phyloP scores from a whole-genome alignment of 1,284 basidiomycete genomes.

The Naganishia albida region DNA sequence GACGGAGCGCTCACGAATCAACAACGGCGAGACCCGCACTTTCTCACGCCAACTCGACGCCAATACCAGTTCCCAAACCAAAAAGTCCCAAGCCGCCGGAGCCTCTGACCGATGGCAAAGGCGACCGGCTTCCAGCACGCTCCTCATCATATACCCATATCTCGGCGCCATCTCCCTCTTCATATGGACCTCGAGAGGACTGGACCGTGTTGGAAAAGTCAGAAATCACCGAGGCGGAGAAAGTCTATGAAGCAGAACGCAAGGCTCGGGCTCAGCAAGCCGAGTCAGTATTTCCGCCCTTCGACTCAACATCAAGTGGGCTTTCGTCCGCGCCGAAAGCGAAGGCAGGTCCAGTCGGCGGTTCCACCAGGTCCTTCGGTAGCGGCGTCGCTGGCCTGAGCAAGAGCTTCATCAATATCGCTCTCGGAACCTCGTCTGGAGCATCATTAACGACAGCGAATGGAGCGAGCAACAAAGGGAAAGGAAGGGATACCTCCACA shows the following conservation, averaged over 20 bases:
- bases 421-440: conserved; percentile 41
- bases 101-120: conserved; percentile 20
- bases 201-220: conserved; percentile 31
- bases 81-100: not conserved
- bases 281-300: not conserved
- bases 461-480: conserved; percentile 63
- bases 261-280: conserved; percentile 57
- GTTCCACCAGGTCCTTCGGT: conserved; percentile 42
- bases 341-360: conserved; percentile 7
- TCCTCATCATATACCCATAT: conserved; percentile 80
- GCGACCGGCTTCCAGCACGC: conserved; percentile 62
- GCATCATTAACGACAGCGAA: conserved; percentile 38
- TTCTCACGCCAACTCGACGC: not conserved
- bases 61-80: conserved; percentile 12
- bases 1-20: not conserved
- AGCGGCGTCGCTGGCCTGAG: conserved; percentile 29
- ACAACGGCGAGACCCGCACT: not conserved
- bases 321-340: conserved; percentile 42
- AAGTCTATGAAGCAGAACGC: conserved; percentile 47
- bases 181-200: conserved; percentile 65
- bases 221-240: conserved; percentile 37
- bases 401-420: conserved; percentile 34
- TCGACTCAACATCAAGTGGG: conserved; percentile 31
- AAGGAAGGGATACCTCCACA: conserved; percentile 72
- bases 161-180: conserved; percentile 70